Conservation (phyloP, 345 rosid species). For the Citrus inodora region DNA sequence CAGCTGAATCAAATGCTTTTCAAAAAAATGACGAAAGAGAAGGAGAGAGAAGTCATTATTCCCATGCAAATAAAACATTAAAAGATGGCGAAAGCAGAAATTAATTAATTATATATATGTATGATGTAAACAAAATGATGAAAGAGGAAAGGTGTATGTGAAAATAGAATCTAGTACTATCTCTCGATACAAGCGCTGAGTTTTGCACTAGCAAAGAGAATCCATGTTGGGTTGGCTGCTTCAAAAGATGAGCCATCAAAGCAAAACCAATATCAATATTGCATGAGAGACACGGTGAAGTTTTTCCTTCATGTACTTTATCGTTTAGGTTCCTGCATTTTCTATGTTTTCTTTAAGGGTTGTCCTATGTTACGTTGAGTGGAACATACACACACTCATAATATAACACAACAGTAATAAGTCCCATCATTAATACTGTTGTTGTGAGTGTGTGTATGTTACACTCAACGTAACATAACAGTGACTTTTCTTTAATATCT, state of each 20-base stretch:
- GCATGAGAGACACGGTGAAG: not conserved
- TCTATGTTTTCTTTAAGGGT: not conserved
- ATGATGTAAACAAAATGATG: not conserved
- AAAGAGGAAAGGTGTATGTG: conserved; percentile 16
- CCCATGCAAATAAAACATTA: conserved; percentile 31
- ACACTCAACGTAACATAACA: too few relatives aligned
- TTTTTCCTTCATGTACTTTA: not conserved
- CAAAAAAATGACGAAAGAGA: conserved; percentile 8
- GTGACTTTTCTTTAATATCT: not conserved
- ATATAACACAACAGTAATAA: too few relatives aligned
- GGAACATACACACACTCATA: too few relatives aligned
- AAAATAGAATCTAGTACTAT: conserved; percentile 31
- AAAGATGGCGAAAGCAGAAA: conserved; percentile 4
- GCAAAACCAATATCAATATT: not conserved
- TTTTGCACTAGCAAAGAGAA: conserved; percentile 44
- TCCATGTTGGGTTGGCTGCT: conserved; percentile 50
- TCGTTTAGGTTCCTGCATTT: not conserved
- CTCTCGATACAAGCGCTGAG: conserved; percentile 21
- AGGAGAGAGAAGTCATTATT: conserved; percentile 11
- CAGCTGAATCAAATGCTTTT: conserved; percentile 2
- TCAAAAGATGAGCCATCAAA: conserved; percentile 49
- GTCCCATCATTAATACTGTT: too few relatives aligned
- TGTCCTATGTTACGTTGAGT: too few relatives aligned
- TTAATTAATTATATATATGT: not conserved
- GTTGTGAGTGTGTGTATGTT: too few relatives aligned